phyloP scores from a whole-genome alignment of 2,329 filamentous ascomycete genomes.

The Anthostomella pinea region DNA sequence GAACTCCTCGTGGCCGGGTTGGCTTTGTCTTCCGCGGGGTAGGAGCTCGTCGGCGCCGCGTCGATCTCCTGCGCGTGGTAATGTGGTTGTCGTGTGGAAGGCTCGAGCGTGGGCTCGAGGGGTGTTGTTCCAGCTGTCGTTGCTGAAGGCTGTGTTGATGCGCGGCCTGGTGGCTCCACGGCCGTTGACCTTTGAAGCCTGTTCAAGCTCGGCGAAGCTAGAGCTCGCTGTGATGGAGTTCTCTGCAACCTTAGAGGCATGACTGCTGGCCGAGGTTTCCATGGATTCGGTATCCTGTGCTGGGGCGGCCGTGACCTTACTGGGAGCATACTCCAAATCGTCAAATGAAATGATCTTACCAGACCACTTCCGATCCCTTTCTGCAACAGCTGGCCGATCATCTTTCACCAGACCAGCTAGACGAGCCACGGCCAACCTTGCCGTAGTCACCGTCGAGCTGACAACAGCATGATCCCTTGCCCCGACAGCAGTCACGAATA shows the following conservation, averaged over 20 bases:
- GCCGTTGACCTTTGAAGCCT: constrained; percentile 5
- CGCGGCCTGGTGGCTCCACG: not conserved
- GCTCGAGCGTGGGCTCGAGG: constrained; percentile 3
- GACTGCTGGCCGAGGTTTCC: not conserved
- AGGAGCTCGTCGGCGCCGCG: no score
- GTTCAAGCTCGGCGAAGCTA: constrained; percentile 13
- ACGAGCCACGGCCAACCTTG: constrained; percentile 29
- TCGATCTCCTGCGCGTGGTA: no score
- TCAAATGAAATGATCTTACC: constrained; percentile 36
- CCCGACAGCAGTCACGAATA: constrained; percentile 31
- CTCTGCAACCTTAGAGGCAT: not conserved
- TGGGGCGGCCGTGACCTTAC: not conserved
- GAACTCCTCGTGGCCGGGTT: constrained; percentile 7
- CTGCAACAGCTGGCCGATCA: constrained; percentile 20
- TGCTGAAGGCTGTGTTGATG: constrained; percentile 1
- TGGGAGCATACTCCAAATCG: constrained; percentile 27
- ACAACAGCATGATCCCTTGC: constrained; percentile 22
- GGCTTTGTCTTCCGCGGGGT: not conserved
- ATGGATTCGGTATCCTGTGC: no score
- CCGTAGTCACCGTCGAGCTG: constrained; percentile 22
- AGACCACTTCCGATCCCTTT: constrained; percentile 35
- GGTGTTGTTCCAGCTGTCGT: not conserved
- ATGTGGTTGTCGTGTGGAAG: constrained; percentile 8
- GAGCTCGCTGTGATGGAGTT: not conserved
- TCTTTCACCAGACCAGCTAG: constrained; percentile 28